Evolutionary conservation across 225 moss, liverwort and hornwort genomes (phyloP).

Genomic region (Sphagnum tenellum): DNA sequence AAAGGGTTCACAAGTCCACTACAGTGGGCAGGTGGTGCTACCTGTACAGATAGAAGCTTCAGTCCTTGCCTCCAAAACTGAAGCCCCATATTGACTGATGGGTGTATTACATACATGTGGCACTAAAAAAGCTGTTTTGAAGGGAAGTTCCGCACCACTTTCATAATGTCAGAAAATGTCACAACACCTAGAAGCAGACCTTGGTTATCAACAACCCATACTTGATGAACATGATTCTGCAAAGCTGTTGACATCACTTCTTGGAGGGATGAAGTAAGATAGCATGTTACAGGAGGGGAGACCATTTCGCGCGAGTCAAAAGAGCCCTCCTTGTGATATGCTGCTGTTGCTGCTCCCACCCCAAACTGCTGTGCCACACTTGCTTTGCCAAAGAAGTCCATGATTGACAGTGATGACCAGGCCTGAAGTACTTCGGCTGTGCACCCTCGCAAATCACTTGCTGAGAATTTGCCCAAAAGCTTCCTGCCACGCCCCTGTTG

Average conservation of each 20-base stretch:
- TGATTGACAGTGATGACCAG: conserved; percentile 56
- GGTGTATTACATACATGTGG: too few species aligned
- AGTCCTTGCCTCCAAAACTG: too few species aligned
- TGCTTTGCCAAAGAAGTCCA: conserved; percentile 59
- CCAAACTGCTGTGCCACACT: conserved; percentile 53
- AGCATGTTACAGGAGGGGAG: conserved; percentile 63
- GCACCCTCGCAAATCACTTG: conserved; percentile 73
- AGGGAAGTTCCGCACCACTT: conserved; percentile 20
- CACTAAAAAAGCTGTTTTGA: too few species aligned
- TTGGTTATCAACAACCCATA: conserved; percentile 62
- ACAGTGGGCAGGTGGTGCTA: too few species aligned
- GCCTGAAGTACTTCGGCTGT: conserved; percentile 45
- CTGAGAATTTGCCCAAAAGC: conserved; percentile 76
- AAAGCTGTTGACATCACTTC: conserved; percentile 62
- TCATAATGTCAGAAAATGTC: conserved; percentile 71
- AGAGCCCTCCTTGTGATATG: conserved; percentile 6
- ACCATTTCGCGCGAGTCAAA: conserved; percentile 18
- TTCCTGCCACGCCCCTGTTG: conserved; percentile 77
- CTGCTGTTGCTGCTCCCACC: conserved; percentile 53
- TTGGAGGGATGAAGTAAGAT: conserved; percentile 35
- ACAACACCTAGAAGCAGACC: conserved; percentile 56
- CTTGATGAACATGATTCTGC: conserved; percentile 55
- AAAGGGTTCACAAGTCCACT: too few species aligned
- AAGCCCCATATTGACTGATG: too few species aligned
- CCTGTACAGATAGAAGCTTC: too few species aligned